phyloP scores from a whole-genome alignment of 148 eudicot species.

The Tetragonia tetragonoides region DNA sequence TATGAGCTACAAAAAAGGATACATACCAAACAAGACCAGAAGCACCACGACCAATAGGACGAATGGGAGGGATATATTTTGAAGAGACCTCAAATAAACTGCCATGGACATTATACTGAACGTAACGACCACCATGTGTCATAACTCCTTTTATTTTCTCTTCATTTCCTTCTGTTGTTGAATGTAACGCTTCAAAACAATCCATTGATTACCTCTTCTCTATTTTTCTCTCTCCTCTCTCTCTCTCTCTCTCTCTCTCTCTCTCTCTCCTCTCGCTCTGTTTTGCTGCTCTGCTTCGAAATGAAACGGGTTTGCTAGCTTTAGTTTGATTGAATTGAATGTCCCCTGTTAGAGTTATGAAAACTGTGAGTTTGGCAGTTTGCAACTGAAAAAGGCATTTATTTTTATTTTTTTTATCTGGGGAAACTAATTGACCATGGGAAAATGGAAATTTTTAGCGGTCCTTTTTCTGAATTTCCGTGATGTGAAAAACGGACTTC shows the following conservation, averaged over 20 bases:
- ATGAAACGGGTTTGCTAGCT: not conserved
- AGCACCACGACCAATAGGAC: slow-evolving; percentile 85
- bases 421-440: not conserved
- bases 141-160: slow-evolving; percentile 40
- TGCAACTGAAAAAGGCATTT: slow-evolving; percentile 6
- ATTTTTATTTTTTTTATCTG: not conserved
- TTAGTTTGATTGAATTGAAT: not conserved
- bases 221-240: not conserved
- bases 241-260: not conserved
- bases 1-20: not conserved
- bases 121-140: slow-evolving; percentile 59
- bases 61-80: slow-evolving; percentile 74
- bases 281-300: not conserved
- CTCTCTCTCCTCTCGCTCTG: not conserved
- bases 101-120: slow-evolving; percentile 67
- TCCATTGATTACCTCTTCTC: slow-evolving; percentile 20
- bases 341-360: not conserved
- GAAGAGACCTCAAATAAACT: slow-evolving; percentile 67
- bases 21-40: slow-evolving; percentile 80
- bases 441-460: not conserved
- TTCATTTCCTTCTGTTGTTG: slow-evolving; percentile 27
- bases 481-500: slow-evolving; percentile 24
- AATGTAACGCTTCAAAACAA: slow-evolving; percentile 35
- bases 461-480: slow-evolving; percentile 24
- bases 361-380: slow-evolving; percentile 26